Conservation (phyloP, 2,329 filamentous ascomycete genomes). For the Penicillium sp. region DNA sequence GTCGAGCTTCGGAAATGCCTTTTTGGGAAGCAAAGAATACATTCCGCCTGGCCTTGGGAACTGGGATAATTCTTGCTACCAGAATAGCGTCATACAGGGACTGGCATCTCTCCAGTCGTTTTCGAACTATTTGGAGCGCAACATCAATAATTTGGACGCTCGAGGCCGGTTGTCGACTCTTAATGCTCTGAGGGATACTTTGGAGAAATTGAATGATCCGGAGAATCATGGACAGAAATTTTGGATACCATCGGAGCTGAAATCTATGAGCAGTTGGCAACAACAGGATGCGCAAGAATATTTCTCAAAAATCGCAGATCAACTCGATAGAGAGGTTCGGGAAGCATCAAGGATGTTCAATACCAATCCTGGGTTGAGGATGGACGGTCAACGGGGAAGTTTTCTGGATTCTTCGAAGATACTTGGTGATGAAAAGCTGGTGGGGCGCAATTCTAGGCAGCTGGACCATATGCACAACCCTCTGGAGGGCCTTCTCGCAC, state of each 20-base stretch:
- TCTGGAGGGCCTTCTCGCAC: constrained; percentile 80
- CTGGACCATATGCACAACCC: constrained; percentile 60
- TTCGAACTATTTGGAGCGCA: constrained; percentile 58
- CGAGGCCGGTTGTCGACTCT: constrained; percentile 45
- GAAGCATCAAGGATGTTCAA: constrained; percentile 46
- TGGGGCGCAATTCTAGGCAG: constrained; percentile 15
- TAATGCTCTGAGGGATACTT: constrained; percentile 59
- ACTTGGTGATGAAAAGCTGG: constrained; percentile 15
- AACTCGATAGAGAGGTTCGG: constrained; percentile 72
- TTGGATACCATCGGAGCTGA: constrained; percentile 77
- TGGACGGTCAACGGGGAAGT: constrained; percentile 31
- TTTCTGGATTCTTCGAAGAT: constrained; percentile 24
- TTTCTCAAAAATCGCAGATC: constrained; percentile 82
- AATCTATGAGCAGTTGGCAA: constrained; percentile 91
- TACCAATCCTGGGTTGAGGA: constrained; percentile 41
- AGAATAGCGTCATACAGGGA: constrained; percentile 90
- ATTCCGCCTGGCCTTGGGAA: constrained; percentile 70
- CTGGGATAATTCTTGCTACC: constrained; percentile 93
- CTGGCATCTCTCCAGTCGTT: constrained; percentile 72
- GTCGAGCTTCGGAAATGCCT: constrained; percentile 49
- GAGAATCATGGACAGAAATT: constrained; percentile 70
- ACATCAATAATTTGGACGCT: constrained; percentile 32
- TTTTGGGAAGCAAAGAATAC: constrained; percentile 32
- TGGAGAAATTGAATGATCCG: constrained; percentile 65
- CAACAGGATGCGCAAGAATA: constrained; percentile 99